These are phyloP conservation scores for Populus deltoides DNA, from an alignment of 345 rosid species.

Conservation along the genomic window DNA sequence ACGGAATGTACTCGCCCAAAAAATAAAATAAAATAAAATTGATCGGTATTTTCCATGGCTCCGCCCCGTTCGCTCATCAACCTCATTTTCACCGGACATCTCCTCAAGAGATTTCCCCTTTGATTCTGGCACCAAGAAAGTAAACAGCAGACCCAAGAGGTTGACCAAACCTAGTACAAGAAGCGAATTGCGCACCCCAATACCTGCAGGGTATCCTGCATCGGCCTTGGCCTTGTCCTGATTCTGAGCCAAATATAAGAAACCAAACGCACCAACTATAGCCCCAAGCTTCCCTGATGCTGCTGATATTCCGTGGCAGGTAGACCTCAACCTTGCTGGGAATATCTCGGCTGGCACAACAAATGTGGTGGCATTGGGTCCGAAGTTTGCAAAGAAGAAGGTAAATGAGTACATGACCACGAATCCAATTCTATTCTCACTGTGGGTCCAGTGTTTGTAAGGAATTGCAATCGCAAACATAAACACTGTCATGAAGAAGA, in stretches of 20 bases:
- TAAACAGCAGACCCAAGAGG: slow-evolving; percentile 57
- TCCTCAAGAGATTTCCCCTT: slow-evolving; percentile 82
- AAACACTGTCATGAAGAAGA: slow-evolving; percentile 88
- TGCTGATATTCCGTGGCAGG: slow-evolving; percentile 90
- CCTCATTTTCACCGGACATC: slow-evolving; percentile 70
- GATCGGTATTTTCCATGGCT: no score
- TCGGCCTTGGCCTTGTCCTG: slow-evolving; percentile 68
- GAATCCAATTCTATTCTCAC: slow-evolving; percentile 67
- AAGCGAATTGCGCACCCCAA: slow-evolving; percentile 75
- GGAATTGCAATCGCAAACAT: slow-evolving; percentile 89
- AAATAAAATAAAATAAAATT: no score
- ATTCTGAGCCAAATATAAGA: slow-evolving; percentile 72
- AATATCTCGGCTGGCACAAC: slow-evolving; percentile 89
- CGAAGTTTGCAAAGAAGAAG: slow-evolving; percentile 86
- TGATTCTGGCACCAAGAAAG: slow-evolving; percentile 86
- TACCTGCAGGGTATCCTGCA: slow-evolving; percentile 85
- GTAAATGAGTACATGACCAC: slow-evolving; percentile 66
- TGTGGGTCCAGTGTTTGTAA: slow-evolving; percentile 76
- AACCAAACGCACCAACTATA: slow-evolving; percentile 87
- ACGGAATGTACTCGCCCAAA: no score
- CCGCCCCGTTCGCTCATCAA: slow-evolving; percentile 13
- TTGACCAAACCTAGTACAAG: slow-evolving; percentile 59
- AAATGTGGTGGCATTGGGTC: slow-evolving; percentile 85
- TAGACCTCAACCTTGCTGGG: slow-evolving; percentile 82
- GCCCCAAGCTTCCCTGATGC: slow-evolving; percentile 82